Base-by-base conservation (phyloP, 345 rosid species). In the Populus pruinosa region DNA sequence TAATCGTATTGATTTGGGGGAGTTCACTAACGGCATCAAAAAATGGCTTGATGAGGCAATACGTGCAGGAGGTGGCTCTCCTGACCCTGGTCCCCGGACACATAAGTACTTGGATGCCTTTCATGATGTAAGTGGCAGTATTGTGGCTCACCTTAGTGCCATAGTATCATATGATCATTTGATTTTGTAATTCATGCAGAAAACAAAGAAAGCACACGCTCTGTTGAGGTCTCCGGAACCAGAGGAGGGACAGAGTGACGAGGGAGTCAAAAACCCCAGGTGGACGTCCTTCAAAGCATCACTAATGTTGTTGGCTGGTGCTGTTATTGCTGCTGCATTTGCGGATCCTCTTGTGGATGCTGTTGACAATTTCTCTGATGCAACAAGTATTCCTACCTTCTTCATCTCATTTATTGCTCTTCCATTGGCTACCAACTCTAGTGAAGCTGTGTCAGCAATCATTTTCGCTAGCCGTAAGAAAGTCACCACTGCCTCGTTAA, bases 301-400 rank as follows among this genome's bases (percentile, higher is more conserved):
- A 27, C 38, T 88, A 53, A 16, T 92, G 83, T 79, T 96, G 87
- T 76, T 93, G 47, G n/a, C 90, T 16, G 99, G 99, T 78, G 86
- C 97, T 61, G 0, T 87, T 65, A 89, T 96, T 78, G 97, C 98
- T 18, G 99, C 95, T 83, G 93, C 78, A 17, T 92, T 96, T 79
- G 99, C 99, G 12, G 99, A 96, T 85, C 97, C 98, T 41, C 88
- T 93, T n/a, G 99, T 93, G 3, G 99, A 96, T 78, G 93, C 89
- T 5, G 97, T 93, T 25, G 92, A 93, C 79, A 87, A 93, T 82
- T 93, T 93, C 80, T 96, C 98, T 2, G 85, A 80, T 73, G 96
- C 97, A 8, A 93, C 99, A n/a, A 89, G 93, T 70, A 93, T 96
- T 78, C 97, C 99, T 18, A 82, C 98, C 74, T 96, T 96, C 88